Conservation (phyloP, 306 rosid genomes). For the Cicer yamashitae region DNA sequence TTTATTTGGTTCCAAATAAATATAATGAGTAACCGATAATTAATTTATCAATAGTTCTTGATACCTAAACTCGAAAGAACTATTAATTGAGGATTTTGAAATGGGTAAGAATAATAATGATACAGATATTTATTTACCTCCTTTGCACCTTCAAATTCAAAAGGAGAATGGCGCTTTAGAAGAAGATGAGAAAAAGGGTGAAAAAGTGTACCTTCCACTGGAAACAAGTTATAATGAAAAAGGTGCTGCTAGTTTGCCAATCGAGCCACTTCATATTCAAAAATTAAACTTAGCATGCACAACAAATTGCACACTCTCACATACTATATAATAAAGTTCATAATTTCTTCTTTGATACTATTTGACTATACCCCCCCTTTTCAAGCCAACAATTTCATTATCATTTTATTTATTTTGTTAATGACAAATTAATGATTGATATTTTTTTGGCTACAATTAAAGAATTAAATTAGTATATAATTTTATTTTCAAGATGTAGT, state of each 20-base stretch:
- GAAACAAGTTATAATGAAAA: slow-evolving; percentile 47
- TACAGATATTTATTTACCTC: slow-evolving; percentile 41
- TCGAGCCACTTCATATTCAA: slow-evolving; percentile 35
- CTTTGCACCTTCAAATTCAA: slow-evolving; percentile 52
- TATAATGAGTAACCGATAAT: slow-evolving; percentile 9
- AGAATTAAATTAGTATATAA: no score
- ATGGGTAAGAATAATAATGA: not conserved
- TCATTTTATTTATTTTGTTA: no score
- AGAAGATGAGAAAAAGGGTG: slow-evolving; percentile 43
- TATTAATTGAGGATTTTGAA: slow-evolving; percentile 40
- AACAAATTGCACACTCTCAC: not conserved
- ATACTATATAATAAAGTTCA: not conserved
- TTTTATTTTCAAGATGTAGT: no score
- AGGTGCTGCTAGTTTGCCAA: slow-evolving; percentile 19
- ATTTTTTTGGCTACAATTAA: no score
- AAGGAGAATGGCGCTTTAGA: slow-evolving; percentile 42
- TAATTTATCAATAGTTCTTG: not conserved
- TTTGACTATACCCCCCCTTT: not conserved
- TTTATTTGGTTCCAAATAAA: slow-evolving; percentile 35
- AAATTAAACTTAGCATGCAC: slow-evolving; percentile 40
- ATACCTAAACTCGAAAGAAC: slow-evolving; percentile 18
- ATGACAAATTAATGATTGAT: no score
- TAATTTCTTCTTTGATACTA: not conserved
- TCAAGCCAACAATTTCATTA: no score
- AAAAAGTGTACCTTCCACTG: slow-evolving; percentile 39